Evolutionary conservation across 441 rosid genomes (phyloP).

Genomic region (California macrophylla): DNA sequence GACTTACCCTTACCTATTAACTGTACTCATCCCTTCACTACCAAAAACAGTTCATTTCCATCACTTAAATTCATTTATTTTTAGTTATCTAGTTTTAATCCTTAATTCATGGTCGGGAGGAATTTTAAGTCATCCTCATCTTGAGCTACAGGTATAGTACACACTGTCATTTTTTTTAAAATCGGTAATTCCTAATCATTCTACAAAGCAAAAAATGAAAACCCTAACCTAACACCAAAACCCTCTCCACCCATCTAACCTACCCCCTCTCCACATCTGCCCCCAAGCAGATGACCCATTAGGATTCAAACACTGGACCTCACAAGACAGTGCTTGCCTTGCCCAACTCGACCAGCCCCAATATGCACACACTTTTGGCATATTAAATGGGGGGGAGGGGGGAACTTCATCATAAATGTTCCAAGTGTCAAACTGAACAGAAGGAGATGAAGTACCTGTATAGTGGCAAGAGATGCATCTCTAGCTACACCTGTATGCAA

Average conservation of each 20-base stretch:
- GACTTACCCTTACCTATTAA: neutral
- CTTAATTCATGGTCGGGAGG: neutral
- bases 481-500: constrained; percentile 64
- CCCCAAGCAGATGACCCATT: no score
- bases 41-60: neutral
- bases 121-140: neutral
- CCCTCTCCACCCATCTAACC: no score
- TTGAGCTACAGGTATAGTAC: neutral
- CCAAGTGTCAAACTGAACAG: neutral
- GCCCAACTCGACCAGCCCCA: no score
- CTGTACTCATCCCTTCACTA: neutral
- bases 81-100: neutral
- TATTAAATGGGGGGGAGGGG: neutral
- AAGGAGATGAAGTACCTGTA: constrained; percentile 45
- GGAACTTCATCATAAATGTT: neutral
- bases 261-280: no score
- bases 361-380: no score
- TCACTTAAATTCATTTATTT: neutral
- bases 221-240: no score
- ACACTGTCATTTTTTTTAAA: no score
- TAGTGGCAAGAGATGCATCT: constrained; percentile 72
- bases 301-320: no score
- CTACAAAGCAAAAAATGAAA: no score
- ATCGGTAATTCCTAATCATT: no score
- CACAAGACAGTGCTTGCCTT: no score